A percentile compares a stretch with the other conserved stretches of the same genome.
Conservation (phyloP, 1,284 basidiomycete species). For the Puccinia horiana region DNA sequence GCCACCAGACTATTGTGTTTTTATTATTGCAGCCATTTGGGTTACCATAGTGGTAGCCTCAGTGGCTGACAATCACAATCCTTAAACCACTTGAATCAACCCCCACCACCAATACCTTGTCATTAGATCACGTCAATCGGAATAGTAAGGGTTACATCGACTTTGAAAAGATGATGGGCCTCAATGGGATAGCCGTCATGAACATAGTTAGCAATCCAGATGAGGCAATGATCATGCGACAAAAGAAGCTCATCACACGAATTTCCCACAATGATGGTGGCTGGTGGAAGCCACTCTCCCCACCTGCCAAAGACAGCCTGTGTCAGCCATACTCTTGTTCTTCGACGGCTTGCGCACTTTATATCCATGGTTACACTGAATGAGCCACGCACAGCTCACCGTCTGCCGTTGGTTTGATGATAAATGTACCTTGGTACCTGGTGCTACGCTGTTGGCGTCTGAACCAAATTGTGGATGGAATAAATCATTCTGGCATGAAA, state of each 20-base stretch:
- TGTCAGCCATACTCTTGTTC: slow-evolving; percentile 75
- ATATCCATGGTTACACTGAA: slow-evolving; percentile 95
- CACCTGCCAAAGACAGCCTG: slow-evolving; percentile 75
- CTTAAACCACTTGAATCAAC: no score
- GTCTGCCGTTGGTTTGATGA: slow-evolving; percentile 84
- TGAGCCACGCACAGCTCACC: slow-evolving; percentile 87
- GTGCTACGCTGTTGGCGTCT: slow-evolving; percentile 65
- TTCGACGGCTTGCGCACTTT: slow-evolving; percentile 75
- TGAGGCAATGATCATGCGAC: slow-evolving; percentile 71
- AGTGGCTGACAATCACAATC: no score
- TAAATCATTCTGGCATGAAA: slow-evolving; percentile 75
- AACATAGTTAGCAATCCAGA: slow-evolving; percentile 83
- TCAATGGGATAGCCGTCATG: slow-evolving; percentile 91
- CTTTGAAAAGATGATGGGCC: slow-evolving; percentile 95
- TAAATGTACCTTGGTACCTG: slow-evolving; percentile 77
- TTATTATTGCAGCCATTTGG: no score
- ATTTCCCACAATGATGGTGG: slow-evolving; percentile 98
- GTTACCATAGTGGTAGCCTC: no score
- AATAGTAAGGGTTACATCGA: slow-evolving; percentile 85
- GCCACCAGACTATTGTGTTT: no score
- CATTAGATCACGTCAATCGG: slow-evolving; percentile 84
- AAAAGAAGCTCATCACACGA: slow-evolving; percentile 76
- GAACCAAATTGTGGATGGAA: slow-evolving; percentile 55
- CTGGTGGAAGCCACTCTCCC: slow-evolving; percentile 78
- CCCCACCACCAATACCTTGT: no score